A percentile compares a stretch with the other conserved stretches of the same genome.
These are phyloP conservation scores for Micromonas pusilla DNA, from an alignment of 139 green algal genomes.

Conservation along the genomic window DNA sequence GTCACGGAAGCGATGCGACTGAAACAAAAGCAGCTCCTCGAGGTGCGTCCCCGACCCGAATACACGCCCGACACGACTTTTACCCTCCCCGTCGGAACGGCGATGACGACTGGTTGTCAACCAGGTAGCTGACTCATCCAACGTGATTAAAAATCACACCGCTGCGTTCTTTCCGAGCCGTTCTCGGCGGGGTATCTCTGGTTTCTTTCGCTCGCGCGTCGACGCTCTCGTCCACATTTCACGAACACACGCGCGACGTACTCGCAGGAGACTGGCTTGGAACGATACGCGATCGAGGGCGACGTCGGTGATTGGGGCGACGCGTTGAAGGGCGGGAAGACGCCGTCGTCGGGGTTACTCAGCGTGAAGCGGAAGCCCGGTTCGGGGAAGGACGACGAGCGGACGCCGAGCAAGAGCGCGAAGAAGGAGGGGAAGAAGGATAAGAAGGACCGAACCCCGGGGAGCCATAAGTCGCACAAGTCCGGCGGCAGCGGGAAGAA, in stretches of 20 bases:
- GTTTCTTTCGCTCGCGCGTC: neutral
- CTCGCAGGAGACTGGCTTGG: neutral
- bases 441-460: too few species aligned
- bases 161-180: slow-evolving; percentile 25
- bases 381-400: slow-evolving; percentile 11
- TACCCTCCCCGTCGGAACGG: neutral
- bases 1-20: neutral
- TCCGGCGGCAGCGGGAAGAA: neutral
- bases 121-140: neutral
- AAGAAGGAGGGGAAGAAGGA: slow-evolving; percentile 37
- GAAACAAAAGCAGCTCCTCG: slow-evolving; percentile 9
- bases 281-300: slow-evolving; percentile 21
- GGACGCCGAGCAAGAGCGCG: slow-evolving; percentile 19
- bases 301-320: slow-evolving; percentile 7
- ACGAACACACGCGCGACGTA: neutral
- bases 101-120: slow-evolving; percentile 18
- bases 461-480: slow-evolving; percentile 31
- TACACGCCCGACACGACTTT: too few species aligned
- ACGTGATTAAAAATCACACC: slow-evolving; percentile 14
- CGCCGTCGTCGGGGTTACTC: neutral
- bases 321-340: neutral
- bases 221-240: neutral
- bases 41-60: slow-evolving; percentile 1
- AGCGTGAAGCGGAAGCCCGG: slow-evolving; percentile 17
- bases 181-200: neutral